Evolutionary conservation across 441 rosid species (phyloP).

Genomic region (Populus hybrid): DNA sequence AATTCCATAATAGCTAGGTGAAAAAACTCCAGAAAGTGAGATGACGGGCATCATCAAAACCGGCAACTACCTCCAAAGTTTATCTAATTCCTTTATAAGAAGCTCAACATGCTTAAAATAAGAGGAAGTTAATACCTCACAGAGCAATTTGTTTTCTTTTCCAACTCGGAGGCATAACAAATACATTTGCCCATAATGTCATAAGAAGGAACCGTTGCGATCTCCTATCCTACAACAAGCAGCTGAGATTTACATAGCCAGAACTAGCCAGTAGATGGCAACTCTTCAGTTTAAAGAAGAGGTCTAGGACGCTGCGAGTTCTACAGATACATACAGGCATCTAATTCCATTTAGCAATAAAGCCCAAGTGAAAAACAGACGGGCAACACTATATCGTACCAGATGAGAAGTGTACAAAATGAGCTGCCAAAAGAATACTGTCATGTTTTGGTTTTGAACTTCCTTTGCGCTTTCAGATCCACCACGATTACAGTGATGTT

Average conservation of each 20-base stretch:
- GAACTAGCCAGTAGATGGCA: constrained; percentile 9
- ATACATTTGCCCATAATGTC: constrained; percentile 25
- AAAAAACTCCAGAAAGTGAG: not conserved
- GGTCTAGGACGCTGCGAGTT: constrained; percentile 17
- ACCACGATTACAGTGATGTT: constrained; percentile 71
- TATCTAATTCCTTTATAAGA: constrained; percentile 9
- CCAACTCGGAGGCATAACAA: constrained; percentile 47
- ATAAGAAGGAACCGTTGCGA: constrained; percentile 12
- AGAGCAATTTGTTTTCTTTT: constrained; percentile 18
- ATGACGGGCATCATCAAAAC: not conserved
- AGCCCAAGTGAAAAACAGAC: constrained; percentile 37
- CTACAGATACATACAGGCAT: constrained; percentile 20
- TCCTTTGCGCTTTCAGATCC: constrained; percentile 85
- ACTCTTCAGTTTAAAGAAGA: constrained; percentile 20
- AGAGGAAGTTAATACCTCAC: constrained; percentile 31
- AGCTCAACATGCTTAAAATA: constrained; percentile 18
- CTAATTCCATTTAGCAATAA: constrained; percentile 16
- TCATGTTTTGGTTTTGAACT: constrained; percentile 72
- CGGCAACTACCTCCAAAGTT: not conserved
- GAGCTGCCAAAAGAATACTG: not conserved
- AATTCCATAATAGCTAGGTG: not conserved
- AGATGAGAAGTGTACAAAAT: constrained; percentile 5
- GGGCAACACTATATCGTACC: constrained; percentile 24
- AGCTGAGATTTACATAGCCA: constrained; percentile 36
- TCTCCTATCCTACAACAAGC: constrained; percentile 27